Evolutionary conservation across 306 rosid genomes (phyloP).

Genomic region (Senna tora): DNA sequence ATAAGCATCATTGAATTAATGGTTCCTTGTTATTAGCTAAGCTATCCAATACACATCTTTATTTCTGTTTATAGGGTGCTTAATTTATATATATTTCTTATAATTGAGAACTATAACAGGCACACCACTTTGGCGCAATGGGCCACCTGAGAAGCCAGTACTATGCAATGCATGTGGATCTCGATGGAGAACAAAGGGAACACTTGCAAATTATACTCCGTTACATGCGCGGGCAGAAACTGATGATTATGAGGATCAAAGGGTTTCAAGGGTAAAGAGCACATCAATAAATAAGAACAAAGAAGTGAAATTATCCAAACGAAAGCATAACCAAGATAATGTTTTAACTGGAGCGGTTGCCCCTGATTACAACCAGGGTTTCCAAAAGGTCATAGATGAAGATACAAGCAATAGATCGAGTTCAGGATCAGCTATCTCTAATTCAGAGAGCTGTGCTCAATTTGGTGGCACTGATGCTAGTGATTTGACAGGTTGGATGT

Average conservation of each 20-base stretch:
- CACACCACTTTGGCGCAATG: conserved; percentile 99
- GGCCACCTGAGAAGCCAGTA: conserved; percentile 97
- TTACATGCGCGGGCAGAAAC: conserved; percentile 91
- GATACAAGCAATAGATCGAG: conserved; percentile 91
- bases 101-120: conserved; percentile 62
- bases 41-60: conserved; percentile 23
- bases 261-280: conserved; percentile 68
- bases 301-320: conserved; percentile 72
- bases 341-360: conserved; percentile 49
- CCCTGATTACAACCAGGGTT: conserved; percentile 66
- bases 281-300: conserved; percentile 73
- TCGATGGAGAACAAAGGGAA: conserved; percentile 99
- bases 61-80: conserved; percentile 26
- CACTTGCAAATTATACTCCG: conserved; percentile 95
- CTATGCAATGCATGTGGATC: conserved; percentile 99
- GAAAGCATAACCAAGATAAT: conserved; percentile 65
- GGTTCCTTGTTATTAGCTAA: conserved; percentile 28
- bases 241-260: conserved; percentile 79
- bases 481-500: conserved; percentile 90
- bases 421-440: conserved; percentile 95
- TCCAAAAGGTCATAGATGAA: conserved; percentile 67
- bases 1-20: conserved; percentile 22
- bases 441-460: conserved; percentile 94
- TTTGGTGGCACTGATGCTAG: conserved; percentile 80
- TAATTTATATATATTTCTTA: conserved; percentile 41